Evolutionary conservation across 2,329 filamentous ascomycete species (phyloP).

Genomic region (Ascochyta fabae): DNA sequence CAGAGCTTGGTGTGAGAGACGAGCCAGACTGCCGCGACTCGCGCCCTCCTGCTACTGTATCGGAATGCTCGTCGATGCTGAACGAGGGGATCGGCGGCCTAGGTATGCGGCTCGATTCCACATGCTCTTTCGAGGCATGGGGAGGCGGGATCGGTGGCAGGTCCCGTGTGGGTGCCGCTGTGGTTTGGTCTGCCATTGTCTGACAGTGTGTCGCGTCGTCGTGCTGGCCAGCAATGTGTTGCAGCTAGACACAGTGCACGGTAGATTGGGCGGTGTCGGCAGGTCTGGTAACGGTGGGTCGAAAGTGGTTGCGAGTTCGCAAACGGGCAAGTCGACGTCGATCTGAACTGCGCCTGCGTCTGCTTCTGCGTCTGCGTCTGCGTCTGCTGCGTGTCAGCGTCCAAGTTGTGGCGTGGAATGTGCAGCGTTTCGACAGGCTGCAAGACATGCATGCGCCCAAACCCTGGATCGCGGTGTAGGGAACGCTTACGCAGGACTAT

Average conservation of each 20-base stretch:
- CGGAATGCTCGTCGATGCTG: conserved; percentile 41
- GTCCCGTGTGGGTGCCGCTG: conserved; percentile 30
- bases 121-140: conserved; percentile 17
- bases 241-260: neutral
- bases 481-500: conserved; percentile 6
- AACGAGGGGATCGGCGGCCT: conserved; percentile 40
- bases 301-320: neutral
- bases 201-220: conserved; percentile 12
- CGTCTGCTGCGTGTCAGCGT: conserved; percentile 21
- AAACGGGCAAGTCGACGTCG: conserved; percentile 2
- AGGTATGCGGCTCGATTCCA: conserved; percentile 24
- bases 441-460: conserved; percentile 21
- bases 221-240: conserved; percentile 5
- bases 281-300: neutral
- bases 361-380: too few species aligned
- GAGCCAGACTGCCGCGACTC: conserved; percentile 45
- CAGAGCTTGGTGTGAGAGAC: conserved; percentile 41
- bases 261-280: neutral
- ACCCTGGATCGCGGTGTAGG: conserved; percentile 25
- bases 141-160: conserved; percentile 37
- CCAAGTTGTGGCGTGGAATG: conserved; percentile 20
- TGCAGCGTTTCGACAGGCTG: conserved; percentile 15
- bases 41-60: conserved; percentile 36
- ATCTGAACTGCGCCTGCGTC: neutral
- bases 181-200: conserved; percentile 38